Evolutionary conservation across 805 yeast species (phyloP).

Genomic region (Candida railenensis): DNA sequence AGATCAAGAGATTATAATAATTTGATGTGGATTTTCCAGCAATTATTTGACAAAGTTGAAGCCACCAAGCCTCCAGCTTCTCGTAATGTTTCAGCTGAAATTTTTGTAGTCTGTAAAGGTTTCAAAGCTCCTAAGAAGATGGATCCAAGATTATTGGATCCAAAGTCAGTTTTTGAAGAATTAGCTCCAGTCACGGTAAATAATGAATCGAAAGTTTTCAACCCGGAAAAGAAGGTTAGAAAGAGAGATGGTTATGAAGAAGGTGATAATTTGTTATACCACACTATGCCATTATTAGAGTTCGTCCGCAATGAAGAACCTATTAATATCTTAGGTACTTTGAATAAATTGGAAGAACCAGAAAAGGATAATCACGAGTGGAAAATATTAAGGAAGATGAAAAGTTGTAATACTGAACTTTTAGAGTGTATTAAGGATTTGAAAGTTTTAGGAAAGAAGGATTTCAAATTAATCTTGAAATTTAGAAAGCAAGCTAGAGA

Average conservation of each 20-base stretch:
- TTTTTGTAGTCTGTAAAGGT: constrained; percentile 93
- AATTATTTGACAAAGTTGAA: constrained; percentile 91
- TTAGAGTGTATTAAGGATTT: constrained; percentile 85
- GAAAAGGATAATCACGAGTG: constrained; percentile 62
- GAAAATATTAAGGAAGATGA: constrained; percentile 67
- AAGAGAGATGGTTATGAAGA: constrained; percentile 97
- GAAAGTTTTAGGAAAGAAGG: constrained; percentile 91
- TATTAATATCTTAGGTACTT: constrained; percentile 73
- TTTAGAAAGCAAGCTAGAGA: constrained; percentile 90
- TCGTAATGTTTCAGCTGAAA: constrained; percentile 98
- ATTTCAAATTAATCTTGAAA: constrained; percentile 77
- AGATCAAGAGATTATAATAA: constrained; percentile 98
- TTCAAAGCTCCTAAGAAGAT: constrained; percentile 94
- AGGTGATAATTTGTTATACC: constrained; percentile 74
- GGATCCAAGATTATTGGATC: constrained; percentile 90
- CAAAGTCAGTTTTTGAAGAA: constrained; percentile 93
- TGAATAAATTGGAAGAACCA: constrained; percentile 63
- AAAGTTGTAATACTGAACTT: constrained; percentile 76
- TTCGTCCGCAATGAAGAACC: constrained; percentile 83
- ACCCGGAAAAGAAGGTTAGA: constrained; percentile 89
- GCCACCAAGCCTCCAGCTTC: constrained; percentile 99
- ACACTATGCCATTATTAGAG: constrained; percentile 72
- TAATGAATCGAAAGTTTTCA: constrained; percentile 88
- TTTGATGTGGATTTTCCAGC: constrained; percentile 96
- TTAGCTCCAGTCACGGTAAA: constrained; percentile 63